Conservation (phyloP, 1,139 yeast species). For the Debaryomyces sp. region DNA sequence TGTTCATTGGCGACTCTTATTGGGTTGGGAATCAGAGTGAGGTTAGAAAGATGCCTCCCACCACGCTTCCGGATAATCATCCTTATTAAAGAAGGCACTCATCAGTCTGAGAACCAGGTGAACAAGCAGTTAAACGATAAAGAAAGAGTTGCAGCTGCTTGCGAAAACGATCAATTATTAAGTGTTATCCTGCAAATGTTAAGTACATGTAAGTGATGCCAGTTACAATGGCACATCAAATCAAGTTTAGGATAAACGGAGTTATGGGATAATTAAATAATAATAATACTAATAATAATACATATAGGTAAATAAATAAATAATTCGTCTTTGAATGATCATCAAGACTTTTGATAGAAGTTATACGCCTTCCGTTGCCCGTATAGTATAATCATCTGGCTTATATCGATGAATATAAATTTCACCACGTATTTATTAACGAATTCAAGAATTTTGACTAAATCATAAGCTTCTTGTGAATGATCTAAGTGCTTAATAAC, state of each 20-base stretch:
- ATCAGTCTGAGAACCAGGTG: conserved; percentile 93
- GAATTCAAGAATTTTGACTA: conserved; percentile 38
- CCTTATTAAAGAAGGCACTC: conserved; percentile 86
- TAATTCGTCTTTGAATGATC: conserved; percentile 2
- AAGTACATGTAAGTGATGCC: conserved; percentile 60
- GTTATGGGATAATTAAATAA: not conserved
- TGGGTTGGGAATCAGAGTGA: conserved; percentile 91
- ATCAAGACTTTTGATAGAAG: not conserved
- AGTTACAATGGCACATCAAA: not conserved
- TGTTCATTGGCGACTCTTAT: conserved; percentile 95
- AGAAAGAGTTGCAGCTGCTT: conserved; percentile 98
- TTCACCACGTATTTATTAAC: conserved; percentile 39
- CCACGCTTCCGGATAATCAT: conserved; percentile 81
- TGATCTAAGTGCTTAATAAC: conserved; percentile 5
- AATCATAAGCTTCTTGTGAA: conserved; percentile 13
- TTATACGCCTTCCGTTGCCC: conserved; percentile 28
- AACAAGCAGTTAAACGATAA: conserved; percentile 96
- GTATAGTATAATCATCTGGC: conserved; percentile 41
- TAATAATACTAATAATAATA: conserved; percentile 5
- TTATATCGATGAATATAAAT: conserved; percentile 42
- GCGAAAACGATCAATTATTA: conserved; percentile 91
- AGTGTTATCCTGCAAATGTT: conserved; percentile 92
- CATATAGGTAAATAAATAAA: conserved; percentile 14
- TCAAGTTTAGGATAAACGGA: not conserved
- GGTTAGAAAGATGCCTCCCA: conserved; percentile 87